Evolutionary conservation across 257 asterid species (phyloP), one percentile per base, ranked within the genome.

Genomic region (Solanum medicagineum): DNA sequence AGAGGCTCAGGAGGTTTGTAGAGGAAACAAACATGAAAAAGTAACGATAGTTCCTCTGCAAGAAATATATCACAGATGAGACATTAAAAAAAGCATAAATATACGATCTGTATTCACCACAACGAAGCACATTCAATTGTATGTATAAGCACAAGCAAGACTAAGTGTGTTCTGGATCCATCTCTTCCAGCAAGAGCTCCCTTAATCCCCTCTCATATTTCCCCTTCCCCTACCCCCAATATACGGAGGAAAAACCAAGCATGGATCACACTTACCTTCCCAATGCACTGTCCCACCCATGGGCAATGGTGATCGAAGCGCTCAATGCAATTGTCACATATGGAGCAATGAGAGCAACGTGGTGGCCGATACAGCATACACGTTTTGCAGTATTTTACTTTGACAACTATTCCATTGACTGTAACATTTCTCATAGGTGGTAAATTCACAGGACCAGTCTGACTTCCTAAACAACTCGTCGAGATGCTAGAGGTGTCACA

Each of bases 271-370:
- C 90, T 54, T 84, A 95, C 98, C 97, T 90, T 93, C 62, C 97
- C 98, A 10, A 94, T 93, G 86, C 98, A 93, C 83, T 95, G 98
- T 42, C 98, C 98, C 36, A 93, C 95, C 96, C 98, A 95, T 8
- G 98, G 98, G 89, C 98, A 95, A 84, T 95, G 98, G 87, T 94
- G 98, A 87, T 95, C 98, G 20, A 93, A 95, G 60, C 94, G 93
- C 83, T 95, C 98, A 24, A 93, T 95, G 71, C 98, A 95, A 88
- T 95, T 92, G 87, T 94, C 91, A 83, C 97, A 94, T 82, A 93
- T 91, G 1, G 97, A 94, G 88, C 97, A 94, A 84, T 93, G 98
- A 81, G 98, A 94, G 91, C 98, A 94, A 59, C 98, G 86, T 66
- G 98, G 98, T 70, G 98, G 97, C 36, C 98, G 92, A 88, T 92